Conservation (phyloP, 2,329 filamentous ascomycete species). For the Calonectria hongkongensis region DNA sequence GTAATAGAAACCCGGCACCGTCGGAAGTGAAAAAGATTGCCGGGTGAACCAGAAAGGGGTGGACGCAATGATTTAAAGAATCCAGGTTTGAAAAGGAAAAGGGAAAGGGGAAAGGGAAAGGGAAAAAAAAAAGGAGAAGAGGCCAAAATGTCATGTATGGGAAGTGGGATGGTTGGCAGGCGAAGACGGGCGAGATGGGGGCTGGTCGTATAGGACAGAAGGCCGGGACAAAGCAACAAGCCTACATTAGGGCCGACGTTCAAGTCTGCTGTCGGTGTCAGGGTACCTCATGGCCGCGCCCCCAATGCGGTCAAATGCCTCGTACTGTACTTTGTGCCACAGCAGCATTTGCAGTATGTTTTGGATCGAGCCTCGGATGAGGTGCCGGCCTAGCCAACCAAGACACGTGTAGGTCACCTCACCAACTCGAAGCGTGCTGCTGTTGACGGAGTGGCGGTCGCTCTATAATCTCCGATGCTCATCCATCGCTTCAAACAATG, state of each 20-base stretch:
- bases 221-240: conserved; percentile 21
- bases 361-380: conserved; percentile 29
- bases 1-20: conserved; percentile 27
- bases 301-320: conserved; percentile 19
- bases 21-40: conserved; percentile 20
- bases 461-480: conserved; percentile 17
- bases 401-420: conserved; percentile 42
- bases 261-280: conserved; percentile 14
- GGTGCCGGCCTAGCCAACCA: conserved; percentile 25
- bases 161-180: conserved; percentile 14
- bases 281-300: background rate
- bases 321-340: conserved; percentile 1
- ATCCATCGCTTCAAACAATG: conserved; percentile 20
- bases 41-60: background rate
- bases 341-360: conserved; percentile 28
- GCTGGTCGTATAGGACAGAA: conserved; percentile 29
- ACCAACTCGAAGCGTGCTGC: conserved; percentile 1
- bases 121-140: conserved; percentile 19
- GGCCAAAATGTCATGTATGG: conserved; percentile 23
- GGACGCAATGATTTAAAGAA: conserved; percentile 9
- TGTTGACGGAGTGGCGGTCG: conserved; percentile 22
- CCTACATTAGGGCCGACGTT: conserved; percentile 19
- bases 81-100: conserved; percentile 14
- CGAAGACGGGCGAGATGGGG: conserved; percentile 20
- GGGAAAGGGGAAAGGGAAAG: background rate